Conservation (phyloP, 2,329 filamentous ascomycete species). For the Ciborinia camelliae region DNA sequence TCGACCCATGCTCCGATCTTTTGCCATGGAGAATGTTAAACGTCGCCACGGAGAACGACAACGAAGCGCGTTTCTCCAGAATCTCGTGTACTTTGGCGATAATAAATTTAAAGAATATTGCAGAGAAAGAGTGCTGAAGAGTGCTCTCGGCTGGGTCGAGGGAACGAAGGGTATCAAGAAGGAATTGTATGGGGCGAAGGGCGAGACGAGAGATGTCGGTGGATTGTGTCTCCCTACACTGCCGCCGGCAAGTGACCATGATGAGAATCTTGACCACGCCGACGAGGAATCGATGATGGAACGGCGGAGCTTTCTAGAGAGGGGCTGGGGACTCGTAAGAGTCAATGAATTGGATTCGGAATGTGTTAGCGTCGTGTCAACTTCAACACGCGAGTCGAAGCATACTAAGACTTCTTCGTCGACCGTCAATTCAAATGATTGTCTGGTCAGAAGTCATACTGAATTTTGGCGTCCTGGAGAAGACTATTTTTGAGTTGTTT, state of each 20-base stretch:
- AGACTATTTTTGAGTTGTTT: not conserved
- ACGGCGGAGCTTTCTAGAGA: slow-evolving; percentile 15
- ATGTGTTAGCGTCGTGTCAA: slow-evolving; percentile 12
- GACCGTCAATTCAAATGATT: not conserved
- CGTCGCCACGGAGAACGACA: slow-evolving; percentile 30
- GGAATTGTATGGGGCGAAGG: slow-evolving; percentile 14
- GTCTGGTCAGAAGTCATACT: not conserved
- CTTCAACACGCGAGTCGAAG: not conserved
- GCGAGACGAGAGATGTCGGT: slow-evolving; percentile 15
- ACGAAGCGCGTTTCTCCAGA: slow-evolving; percentile 31
- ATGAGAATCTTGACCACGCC: not conserved
- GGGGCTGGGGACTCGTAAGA: slow-evolving; percentile 11
- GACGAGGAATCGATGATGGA: slow-evolving; percentile 13
- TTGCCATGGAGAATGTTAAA: slow-evolving; percentile 30
- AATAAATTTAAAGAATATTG: slow-evolving; percentile 30
- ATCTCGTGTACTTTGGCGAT: slow-evolving; percentile 32
- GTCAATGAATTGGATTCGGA: slow-evolving; percentile 13
- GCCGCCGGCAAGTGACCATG: too few species aligned
- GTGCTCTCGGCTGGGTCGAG: slow-evolving; percentile 29
- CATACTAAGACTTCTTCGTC: slow-evolving; percentile 2
- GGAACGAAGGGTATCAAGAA: slow-evolving; percentile 13
- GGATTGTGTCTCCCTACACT: not conserved
- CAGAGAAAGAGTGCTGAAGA: slow-evolving; percentile 27
- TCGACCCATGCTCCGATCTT: slow-evolving; percentile 20
- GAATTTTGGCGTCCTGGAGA: too few species aligned